Percentiles rank a stretch among this genome's conserved stretches.
phyloP scores from a whole-genome alignment of 805 yeast genomes.

The Lipomyces oligophaga region DNA sequence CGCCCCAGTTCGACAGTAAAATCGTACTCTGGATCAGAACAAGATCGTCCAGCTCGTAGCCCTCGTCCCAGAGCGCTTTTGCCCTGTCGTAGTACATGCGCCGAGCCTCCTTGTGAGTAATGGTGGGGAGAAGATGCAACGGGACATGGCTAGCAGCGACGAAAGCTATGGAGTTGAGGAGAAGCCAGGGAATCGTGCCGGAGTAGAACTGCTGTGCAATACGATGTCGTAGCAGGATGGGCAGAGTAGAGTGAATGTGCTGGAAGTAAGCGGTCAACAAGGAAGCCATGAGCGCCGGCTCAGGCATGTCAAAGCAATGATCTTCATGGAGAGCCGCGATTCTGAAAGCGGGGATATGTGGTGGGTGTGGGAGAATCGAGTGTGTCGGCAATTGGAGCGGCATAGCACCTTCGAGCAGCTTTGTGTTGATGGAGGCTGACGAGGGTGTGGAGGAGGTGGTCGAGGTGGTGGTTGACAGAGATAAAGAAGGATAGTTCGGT shows the following conservation, averaged over 20 bases:
- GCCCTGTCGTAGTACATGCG: slow-evolving; percentile 9
- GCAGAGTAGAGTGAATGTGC: slow-evolving; percentile 23
- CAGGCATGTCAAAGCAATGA: slow-evolving; percentile 12
- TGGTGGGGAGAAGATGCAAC: not conserved
- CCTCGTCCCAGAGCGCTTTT: slow-evolving; percentile 2
- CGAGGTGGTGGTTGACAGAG: too few relatives aligned
- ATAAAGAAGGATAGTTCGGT: too few relatives aligned
- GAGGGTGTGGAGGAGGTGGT: too few relatives aligned
- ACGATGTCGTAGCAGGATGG: slow-evolving; percentile 10
- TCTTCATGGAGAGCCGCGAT: slow-evolving; percentile 3
- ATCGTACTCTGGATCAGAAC: slow-evolving; percentile 1
- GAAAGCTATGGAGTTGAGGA: slow-evolving; percentile 17
- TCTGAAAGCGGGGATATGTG: slow-evolving; percentile 1
- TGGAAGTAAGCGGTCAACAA: slow-evolving; percentile 17
- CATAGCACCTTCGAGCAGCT: not conserved
- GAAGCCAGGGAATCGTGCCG: slow-evolving; percentile 8
- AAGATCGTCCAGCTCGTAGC: slow-evolving; percentile 2
- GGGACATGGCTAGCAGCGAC: slow-evolving; percentile 8
- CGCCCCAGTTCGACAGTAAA: slow-evolving; percentile 13
- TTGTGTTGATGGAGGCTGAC: not conserved
- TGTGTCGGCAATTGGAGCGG: not conserved
- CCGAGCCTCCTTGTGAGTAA: slow-evolving; percentile 3
- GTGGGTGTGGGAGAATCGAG: slow-evolving; percentile 1
- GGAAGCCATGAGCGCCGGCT: slow-evolving; percentile 6
- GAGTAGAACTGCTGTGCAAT: slow-evolving; percentile 2